These are phyloP conservation scores for Uronychia binucleata DNA, from an alignment of 73 alveolate genomes.

Conservation along the genomic window DNA sequence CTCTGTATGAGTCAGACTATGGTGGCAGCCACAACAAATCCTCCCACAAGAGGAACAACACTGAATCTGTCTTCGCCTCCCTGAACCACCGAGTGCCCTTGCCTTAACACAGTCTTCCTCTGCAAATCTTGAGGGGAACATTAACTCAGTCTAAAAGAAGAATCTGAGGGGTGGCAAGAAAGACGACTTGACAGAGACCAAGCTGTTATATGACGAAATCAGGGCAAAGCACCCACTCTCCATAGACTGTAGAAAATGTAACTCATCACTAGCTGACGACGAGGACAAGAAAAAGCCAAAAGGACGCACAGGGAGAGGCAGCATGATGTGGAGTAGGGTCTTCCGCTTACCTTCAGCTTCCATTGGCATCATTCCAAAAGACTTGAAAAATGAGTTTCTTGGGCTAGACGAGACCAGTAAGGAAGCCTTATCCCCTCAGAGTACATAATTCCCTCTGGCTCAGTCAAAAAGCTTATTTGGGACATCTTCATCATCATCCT, in stretches of 20 bases:
- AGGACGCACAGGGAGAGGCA: background rate
- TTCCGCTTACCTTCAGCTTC: background rate
- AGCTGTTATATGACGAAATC: background rate
- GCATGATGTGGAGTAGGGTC: background rate
- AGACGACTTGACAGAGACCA: background rate
- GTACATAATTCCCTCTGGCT: background rate
- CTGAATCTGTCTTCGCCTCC: too few relatives aligned
- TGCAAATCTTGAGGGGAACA: background rate
- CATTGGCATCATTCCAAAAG: background rate
- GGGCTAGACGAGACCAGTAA: background rate
- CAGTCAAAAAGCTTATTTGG: slow-evolving; percentile 26
- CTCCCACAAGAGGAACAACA: too few relatives aligned
- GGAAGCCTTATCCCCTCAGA: background rate
- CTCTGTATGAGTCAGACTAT: too few relatives aligned
- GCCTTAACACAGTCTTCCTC: too few relatives aligned
- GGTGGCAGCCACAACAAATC: too few relatives aligned
- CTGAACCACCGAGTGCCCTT: too few relatives aligned
- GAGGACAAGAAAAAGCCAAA: background rate
- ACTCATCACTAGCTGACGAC: background rate
- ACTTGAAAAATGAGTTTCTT: background rate
- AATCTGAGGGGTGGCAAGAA: too few relatives aligned
- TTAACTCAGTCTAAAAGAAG: background rate
- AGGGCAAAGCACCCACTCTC: background rate
- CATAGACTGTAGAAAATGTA: background rate
- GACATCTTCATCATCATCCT: slow-evolving; percentile 51